Base-by-base conservation (phyloP, 1,139 yeast genomes). In the Starmera stellimalicola region DNA sequence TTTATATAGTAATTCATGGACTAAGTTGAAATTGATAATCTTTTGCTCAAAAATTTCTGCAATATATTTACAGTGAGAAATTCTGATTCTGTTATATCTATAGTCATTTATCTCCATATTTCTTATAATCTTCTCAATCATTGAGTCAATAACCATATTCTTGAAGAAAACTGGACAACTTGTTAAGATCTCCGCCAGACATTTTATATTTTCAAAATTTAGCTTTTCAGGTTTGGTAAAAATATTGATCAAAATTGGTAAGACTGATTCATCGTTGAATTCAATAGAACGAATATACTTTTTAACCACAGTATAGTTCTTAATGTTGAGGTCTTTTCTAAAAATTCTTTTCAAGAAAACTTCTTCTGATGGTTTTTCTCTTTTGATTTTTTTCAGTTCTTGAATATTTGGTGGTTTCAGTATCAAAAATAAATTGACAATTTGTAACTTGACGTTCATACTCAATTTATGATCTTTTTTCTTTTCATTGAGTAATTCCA, bases 61-160 rank as follows among this genome's bases (percentile, higher is more conserved):
- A 14, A 88, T 46, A 44, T 75, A 77, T 44, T 63, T 69, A 8
- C 73, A 68, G 37, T 77, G 74, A 0, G 94, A 66, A 40, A 83
- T 58, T 41, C 94, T 60, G 19, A 60, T 59, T 51, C 87, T 70
- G 45, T 78, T 80, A 33, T 62, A 55, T 33, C 75, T 63, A 50
- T 70, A 79, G 43, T 74, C 76, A 44, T 77, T 73, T 7, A 63
- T 45, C 48, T 87, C 95, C 40, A 85, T 56, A 0, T 88, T 94
- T 19, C 75, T 52, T 8, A 69, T 62, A 12, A 82, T 66, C 22
- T 66, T 64, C 47, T 87, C 95, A 15, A 81, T 43, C 1, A 80
- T 42, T n/a, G 70, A 60, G 50, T 88, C 96, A 31, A 83, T 58
- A 2, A 77, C 70, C 32, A 73, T 61, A 15, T 57, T 55, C 27